Percentiles rank a stretch among this genome's conserved stretches.
phyloP scores from a whole-genome alignment of 306 rosid species.

The Cyclanthera cordifolia region DNA sequence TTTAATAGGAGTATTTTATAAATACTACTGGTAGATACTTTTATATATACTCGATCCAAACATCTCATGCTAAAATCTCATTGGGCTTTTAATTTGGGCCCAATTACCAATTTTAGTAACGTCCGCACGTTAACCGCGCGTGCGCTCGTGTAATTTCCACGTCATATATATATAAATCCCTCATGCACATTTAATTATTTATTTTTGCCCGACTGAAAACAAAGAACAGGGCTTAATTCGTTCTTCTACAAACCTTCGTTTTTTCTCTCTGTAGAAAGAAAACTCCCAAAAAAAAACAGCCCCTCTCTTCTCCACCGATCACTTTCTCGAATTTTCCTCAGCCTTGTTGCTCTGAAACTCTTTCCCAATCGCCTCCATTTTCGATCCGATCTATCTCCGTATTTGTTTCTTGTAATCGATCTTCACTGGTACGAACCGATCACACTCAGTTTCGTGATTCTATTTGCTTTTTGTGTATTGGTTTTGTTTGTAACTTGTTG shows the following conservation, averaged over 20 bases:
- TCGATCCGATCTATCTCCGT: constrained; percentile 30
- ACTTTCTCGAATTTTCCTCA: constrained; percentile 42
- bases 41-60: too few relatives aligned
- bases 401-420: constrained; percentile 24
- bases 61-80: too few relatives aligned
- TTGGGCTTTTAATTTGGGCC: too few relatives aligned
- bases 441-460: constrained; percentile 12
- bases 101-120: constrained; percentile 13
- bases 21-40: too few relatives aligned
- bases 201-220: constrained; percentile 8
- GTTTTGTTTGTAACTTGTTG: background rate
- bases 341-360: constrained; percentile 24
- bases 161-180: background rate
- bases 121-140: constrained; percentile 14
- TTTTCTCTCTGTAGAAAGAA: constrained; percentile 1
- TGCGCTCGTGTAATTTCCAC: constrained; percentile 7
- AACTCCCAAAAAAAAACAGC: constrained; percentile 12
- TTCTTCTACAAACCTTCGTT: constrained; percentile 16
- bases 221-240: background rate
- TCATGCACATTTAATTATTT: too few relatives aligned
- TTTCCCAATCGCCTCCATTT: constrained; percentile 5
- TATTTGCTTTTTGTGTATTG: background rate
- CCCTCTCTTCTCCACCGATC: constrained; percentile 23
- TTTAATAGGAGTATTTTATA: too few relatives aligned
- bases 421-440: constrained; percentile 35